Conservation (phyloP, 2,329 filamentous ascomycete genomes). For the Cladophialophora yegresii region DNA sequence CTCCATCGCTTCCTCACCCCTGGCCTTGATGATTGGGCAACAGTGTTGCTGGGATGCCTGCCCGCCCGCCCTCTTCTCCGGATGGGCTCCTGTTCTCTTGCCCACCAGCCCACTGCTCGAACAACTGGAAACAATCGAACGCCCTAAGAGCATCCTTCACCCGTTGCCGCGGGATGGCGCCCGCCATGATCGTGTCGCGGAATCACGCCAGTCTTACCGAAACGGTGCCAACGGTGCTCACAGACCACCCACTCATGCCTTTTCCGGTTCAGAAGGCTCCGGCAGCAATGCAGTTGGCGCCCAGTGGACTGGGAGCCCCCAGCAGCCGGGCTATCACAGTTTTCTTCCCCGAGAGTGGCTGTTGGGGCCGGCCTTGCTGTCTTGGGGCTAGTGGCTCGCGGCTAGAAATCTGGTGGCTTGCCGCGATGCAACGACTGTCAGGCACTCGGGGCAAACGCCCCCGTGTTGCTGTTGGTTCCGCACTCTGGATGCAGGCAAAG, state of each 20-base stretch:
- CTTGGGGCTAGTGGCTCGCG: conserved; percentile 13
- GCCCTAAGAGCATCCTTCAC: conserved; percentile 19
- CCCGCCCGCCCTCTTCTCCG: conserved; percentile 5
- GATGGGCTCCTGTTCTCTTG: conserved; percentile 3
- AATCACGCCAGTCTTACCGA: conserved; percentile 17
- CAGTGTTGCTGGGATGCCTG: background rate
- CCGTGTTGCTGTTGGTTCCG: background rate
- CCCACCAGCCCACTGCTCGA: conserved; percentile 7
- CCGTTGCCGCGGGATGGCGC: conserved; percentile 26
- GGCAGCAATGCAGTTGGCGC: conserved; percentile 9
- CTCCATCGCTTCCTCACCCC: background rate
- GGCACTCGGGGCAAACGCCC: conserved; percentile 8
- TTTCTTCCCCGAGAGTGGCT: conserved; percentile 26
- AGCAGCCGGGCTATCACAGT: conserved; percentile 11
- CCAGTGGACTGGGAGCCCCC: conserved; percentile 10
- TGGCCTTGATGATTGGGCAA: conserved; percentile 1
- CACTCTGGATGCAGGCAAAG: background rate
- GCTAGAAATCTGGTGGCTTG: conserved; percentile 18
- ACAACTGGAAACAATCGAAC: conserved; percentile 25
- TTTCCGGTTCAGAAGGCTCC: conserved; percentile 8
- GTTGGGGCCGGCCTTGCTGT: conserved; percentile 11
- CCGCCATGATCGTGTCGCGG: conserved; percentile 22
- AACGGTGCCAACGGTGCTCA: conserved; percentile 2
- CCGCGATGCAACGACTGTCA: conserved; percentile 14
- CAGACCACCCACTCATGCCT: background rate